Conservation (phyloP, 345 rosid species). For the Boechera divaricarpa region DNA sequence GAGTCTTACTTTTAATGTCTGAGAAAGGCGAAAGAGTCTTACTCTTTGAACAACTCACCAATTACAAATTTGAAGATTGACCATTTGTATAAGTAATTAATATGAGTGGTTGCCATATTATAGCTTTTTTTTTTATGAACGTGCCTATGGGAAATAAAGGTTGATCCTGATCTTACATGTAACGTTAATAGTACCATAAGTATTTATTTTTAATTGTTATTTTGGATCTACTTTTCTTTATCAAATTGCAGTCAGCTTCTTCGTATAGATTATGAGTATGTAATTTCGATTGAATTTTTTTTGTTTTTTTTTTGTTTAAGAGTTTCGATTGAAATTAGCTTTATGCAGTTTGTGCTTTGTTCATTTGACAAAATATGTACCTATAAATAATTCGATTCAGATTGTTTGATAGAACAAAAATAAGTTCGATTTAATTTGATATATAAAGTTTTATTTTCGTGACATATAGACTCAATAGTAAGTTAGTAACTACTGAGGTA, state of each 20-base stretch:
- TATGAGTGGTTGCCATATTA: conserved; percentile 5
- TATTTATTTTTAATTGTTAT: background rate
- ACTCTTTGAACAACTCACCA: conserved; percentile 36
- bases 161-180: conserved; percentile 30
- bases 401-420: background rate
- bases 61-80: conserved; percentile 25
- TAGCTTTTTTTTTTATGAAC: conserved; percentile 5
- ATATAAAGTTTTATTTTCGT: background rate
- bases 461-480: background rate
- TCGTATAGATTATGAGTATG: conserved; percentile 12
- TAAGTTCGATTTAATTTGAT: background rate
- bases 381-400: background rate
- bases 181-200: conserved; percentile 15
- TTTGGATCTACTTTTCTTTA: conserved; percentile 10
- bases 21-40: conserved; percentile 31
- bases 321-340: background rate
- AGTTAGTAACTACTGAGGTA: background rate
- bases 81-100: conserved; percentile 16
- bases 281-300: background rate
- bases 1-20: conserved; percentile 34
- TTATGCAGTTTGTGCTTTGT: background rate
- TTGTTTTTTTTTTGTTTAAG: no score
- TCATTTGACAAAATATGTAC: background rate
- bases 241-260: conserved; percentile 5
- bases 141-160: conserved; percentile 23